These are phyloP conservation scores for Paulownia fortunei DNA, from an alignment of 257 asterid genomes.

Conservation along the genomic window DNA sequence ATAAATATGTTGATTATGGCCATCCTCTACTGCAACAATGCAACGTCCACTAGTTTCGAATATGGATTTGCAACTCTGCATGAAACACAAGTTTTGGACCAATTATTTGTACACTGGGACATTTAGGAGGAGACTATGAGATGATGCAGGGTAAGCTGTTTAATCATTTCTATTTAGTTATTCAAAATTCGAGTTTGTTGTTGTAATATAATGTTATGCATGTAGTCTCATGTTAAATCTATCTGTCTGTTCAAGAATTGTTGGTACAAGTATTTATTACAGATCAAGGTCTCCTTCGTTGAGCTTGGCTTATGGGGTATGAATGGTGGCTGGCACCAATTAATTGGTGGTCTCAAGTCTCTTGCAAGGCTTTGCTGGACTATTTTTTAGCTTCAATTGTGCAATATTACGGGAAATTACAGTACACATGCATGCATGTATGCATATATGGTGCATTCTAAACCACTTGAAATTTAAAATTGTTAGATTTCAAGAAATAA, in stretches of 20 bases:
- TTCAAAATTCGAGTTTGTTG: conserved; percentile 18
- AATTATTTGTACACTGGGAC: conserved; percentile 38
- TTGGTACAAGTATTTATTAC: conserved; percentile 27
- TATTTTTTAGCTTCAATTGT: neutral
- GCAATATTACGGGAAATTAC: too few relatives aligned
- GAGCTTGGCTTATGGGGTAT: neutral
- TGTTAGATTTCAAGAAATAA: too few relatives aligned
- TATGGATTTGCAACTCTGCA: conserved; percentile 2
- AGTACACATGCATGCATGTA: too few relatives aligned
- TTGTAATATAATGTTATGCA: conserved; percentile 43
- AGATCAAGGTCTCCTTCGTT: neutral
- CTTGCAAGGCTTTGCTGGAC: conserved; percentile 6
- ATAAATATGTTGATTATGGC: conserved; percentile 58
- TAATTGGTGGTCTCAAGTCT: conserved; percentile 12
- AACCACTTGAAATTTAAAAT: too few relatives aligned
- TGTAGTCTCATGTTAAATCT: conserved; percentile 38
- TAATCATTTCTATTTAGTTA: conserved; percentile 26
- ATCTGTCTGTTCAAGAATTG: conserved; percentile 9
- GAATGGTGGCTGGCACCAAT: neutral
- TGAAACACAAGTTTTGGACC: conserved; percentile 20
- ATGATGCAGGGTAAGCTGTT: conserved; percentile 24
- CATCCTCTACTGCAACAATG: conserved; percentile 64
- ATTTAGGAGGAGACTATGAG: conserved; percentile 24
- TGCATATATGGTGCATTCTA: too few relatives aligned
- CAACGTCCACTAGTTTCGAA: conserved; percentile 48